Evolutionary conservation across 208 protist species (phyloP).

Genomic region (Porcisia hertigi): DNA sequence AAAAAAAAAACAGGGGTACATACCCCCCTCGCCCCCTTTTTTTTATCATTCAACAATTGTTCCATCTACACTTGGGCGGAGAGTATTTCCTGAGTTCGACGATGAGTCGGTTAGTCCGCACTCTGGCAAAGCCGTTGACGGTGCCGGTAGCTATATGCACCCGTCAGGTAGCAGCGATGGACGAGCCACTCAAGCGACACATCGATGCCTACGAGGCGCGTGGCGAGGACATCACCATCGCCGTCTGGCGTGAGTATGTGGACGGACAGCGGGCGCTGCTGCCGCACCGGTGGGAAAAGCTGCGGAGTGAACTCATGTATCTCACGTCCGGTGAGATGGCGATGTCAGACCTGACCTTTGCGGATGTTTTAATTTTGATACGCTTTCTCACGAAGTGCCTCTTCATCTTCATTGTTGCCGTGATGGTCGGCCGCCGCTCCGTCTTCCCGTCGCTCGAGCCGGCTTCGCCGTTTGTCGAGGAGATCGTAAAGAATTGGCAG

Average conservation of each 20-base stretch:
- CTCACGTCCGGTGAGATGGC: conserved; percentile 44
- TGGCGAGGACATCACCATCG: conserved; percentile 64
- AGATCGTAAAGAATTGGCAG: conserved; percentile 67
- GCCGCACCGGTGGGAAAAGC: conserved; percentile 53
- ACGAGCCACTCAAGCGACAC: conserved; percentile 74
- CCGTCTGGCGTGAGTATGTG: conserved; percentile 76
- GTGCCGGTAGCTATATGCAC: conserved; percentile 47
- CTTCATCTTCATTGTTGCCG: conserved; percentile 64
- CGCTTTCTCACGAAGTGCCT: conserved; percentile 68
- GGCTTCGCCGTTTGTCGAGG: conserved; percentile 64
- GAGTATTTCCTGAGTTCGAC: neutral
- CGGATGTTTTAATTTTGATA: conserved; percentile 50
- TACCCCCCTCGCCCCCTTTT: neutral
- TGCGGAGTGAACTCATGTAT: conserved; percentile 41
- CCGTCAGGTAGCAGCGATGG: conserved; percentile 49
- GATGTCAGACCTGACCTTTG: conserved; percentile 33
- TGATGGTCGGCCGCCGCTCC: conserved; percentile 58
- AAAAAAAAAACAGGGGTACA: no score
- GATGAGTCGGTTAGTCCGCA: conserved; percentile 40
- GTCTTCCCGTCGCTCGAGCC: conserved; percentile 71
- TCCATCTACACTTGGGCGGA: neutral
- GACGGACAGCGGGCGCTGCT: conserved; percentile 56
- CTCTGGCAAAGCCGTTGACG: conserved; percentile 51
- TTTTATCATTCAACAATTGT: neutral
- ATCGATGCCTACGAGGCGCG: conserved; percentile 57